Percentiles rank a stretch among this genome's conserved stretches.
phyloP scores from a whole-genome alignment of 106 monocot species.

The Agapanthus africanus region DNA sequence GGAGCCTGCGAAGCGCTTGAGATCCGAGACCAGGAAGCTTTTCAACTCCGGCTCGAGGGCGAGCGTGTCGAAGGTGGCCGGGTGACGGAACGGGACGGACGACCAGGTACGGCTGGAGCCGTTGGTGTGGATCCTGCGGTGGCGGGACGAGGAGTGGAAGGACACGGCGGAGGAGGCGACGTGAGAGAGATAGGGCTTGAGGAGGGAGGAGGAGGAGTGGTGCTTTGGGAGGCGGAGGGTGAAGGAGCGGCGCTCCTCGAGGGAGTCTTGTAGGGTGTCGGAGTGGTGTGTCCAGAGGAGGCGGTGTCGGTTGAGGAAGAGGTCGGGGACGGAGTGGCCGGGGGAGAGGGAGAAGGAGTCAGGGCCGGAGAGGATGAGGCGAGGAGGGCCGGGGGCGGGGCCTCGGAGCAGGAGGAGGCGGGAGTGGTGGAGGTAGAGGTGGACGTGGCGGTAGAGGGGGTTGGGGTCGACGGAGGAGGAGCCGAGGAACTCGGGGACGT shows the following conservation, averaged over 20 bases:
- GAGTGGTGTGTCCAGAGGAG: slow-evolving; percentile 79
- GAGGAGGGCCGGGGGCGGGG: slow-evolving; percentile 13
- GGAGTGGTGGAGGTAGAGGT: slow-evolving; percentile 68
- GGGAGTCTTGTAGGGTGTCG: slow-evolving; percentile 82
- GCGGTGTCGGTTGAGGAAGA: slow-evolving; percentile 26
- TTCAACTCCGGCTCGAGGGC: slow-evolving; percentile 65
- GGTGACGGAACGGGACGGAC: slow-evolving; percentile 88
- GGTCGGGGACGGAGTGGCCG: slow-evolving; percentile 62
- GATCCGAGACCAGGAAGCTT: slow-evolving; percentile 44
- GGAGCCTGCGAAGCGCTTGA: slow-evolving; percentile 40
- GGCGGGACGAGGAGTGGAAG: slow-evolving; percentile 46
- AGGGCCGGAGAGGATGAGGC: slow-evolving; percentile 25
- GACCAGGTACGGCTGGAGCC: slow-evolving; percentile 37
- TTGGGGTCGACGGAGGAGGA: slow-evolving; percentile 70
- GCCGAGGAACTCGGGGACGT: slow-evolving; percentile 79
- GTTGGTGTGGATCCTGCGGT: slow-evolving; percentile 68
- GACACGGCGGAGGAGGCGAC: slow-evolving; percentile 31
- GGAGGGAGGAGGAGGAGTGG: slow-evolving; percentile 33
- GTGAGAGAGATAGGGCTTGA: slow-evolving; percentile 51
- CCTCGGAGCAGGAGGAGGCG: slow-evolving; percentile 34
- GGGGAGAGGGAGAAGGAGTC: slow-evolving; percentile 46
- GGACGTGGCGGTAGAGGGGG: slow-evolving; percentile 72
- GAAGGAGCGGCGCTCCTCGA: slow-evolving; percentile 85
- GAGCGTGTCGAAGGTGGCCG: slow-evolving; percentile 77
- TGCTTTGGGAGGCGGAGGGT: slow-evolving; percentile 77